Conservation (phyloP, 495 filamentous ascomycete species). For the Trichocladium uniseriatum region DNA sequence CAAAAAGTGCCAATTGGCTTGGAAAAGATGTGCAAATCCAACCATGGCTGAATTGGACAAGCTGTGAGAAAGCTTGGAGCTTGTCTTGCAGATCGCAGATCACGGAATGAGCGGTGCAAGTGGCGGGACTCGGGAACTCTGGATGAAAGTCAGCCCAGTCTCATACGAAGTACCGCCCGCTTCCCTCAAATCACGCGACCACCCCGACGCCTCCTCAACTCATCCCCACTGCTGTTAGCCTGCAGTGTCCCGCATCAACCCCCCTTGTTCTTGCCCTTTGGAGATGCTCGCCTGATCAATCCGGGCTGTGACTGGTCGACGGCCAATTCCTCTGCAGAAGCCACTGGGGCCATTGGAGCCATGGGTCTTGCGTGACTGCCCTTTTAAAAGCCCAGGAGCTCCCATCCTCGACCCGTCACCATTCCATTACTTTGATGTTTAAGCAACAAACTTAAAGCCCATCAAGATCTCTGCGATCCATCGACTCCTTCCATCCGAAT, state of each 20-base stretch:
- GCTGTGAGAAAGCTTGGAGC: no score
- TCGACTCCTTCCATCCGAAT: slow-evolving; percentile 4
- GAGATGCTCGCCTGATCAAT: slow-evolving; percentile 27
- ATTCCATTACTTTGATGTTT: slow-evolving; percentile 10
- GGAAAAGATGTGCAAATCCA: slow-evolving; percentile 6
- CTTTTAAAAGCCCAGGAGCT: slow-evolving; percentile 19
- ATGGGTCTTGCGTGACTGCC: slow-evolving; percentile 1
- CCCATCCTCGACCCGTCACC: slow-evolving; percentile 9
- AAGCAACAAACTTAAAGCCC: no score
- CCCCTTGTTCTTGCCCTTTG: slow-evolving; percentile 25
- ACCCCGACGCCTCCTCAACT: slow-evolving; percentile 12
- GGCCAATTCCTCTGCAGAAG: not conserved
- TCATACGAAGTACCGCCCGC: slow-evolving; percentile 3
- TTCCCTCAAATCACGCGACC: slow-evolving; percentile 28
- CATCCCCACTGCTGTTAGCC: slow-evolving; percentile 7
- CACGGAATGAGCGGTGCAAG: slow-evolving; percentile 8
- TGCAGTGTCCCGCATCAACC: slow-evolving; percentile 2
- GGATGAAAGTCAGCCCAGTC: slow-evolving; percentile 19
- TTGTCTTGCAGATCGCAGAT: slow-evolving; percentile 2
- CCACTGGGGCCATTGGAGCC: no score
- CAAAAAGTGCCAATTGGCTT: slow-evolving; percentile 19
- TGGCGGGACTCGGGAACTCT: not conserved
- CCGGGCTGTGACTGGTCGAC: slow-evolving; percentile 15
- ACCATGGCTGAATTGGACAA: slow-evolving; percentile 19
- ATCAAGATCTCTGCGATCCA: slow-evolving; percentile 1